Evolutionary conservation across 148 eudicot genomes (phyloP), one percentile per base, ranked within the genome.

Genomic region (Camellia japonica): DNA sequence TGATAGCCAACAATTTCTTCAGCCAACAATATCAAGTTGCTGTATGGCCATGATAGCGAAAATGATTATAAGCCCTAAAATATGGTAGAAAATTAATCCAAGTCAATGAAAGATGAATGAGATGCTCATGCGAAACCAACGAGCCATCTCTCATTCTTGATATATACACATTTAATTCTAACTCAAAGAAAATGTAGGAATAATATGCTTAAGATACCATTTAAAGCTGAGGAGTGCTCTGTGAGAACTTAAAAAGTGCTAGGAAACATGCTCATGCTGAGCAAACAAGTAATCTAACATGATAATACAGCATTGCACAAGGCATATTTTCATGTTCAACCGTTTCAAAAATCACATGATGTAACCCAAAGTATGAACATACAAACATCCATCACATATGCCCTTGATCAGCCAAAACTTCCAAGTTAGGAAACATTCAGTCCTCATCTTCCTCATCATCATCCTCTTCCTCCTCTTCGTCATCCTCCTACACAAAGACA

Each of bases 361-460:
- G 54, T 23, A 67, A 70, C 3, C 75, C 30, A 43, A 47, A 30
- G 74, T 61, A 79, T 61, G 64, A 80, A 73, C 78, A 74, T 74
- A 65, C 51, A 79, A 30, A 67, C 15, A 66, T 11, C 60, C 12
- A 51, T 38, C 51, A 60, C 64, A 76, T 61, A 6, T n/a, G 19
- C 73, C 64, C 68, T 13, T 18, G 44, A 71, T 56, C 60, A 85
- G 49, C 79, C 70, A 68, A 44, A 44, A n/a, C 43, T 19, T 18
- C 16, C 44, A 20, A 43, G 52, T 67, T 6, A 56, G 73, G 52
- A 12, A 49, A 46, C 66, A 63, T 55, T 87, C 81, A 89, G 66
- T 87, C 90, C 20, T 89, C 90, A 11, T 87, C 92, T 0, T 89
- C 87, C 0, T 87, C 89, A 1, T 84, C 87, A 1, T 30, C 38